Base-by-base conservation (phyloP, 345 rosid genomes). In the Acer saccharum region DNA sequence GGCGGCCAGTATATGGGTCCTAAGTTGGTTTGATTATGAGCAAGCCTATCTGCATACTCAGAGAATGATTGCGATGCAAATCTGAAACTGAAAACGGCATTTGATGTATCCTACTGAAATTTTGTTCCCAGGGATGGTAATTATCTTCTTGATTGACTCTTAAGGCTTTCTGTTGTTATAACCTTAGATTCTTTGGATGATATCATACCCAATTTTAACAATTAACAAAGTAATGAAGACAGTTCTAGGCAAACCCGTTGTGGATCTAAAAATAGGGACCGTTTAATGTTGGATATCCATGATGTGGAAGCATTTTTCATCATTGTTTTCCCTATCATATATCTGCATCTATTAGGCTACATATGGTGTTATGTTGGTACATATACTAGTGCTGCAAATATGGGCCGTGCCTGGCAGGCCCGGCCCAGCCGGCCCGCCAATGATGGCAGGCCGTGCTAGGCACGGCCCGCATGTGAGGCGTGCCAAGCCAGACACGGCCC, bases 101-200 rank as follows among this genome's bases (percentile, higher is more conserved):
- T 14, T 16, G 44, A 50, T 61, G 29, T 16, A 67, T 68, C 27
- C 69, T 52, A 41, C 57, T 46, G 10, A 11, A 54, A 72, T 69
- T 79, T 44, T 78, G 63, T 29, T 46, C 41, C 32, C 10, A 16
- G 29, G 46, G 58, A 27, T 74, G 44, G 58, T 35, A 8, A 43
- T 21, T n/a, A 29, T 58, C 65, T 25, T 48, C 65, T 25, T 48
- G 70, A 39, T 68, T 11, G 61, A 50, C 58, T 20, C 3, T 32
- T 55, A 3, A 27, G 65, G 6, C 25, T 46, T 29, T 46, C 9
- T 35, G 4, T 77, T 48, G 29, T n/a, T n/a, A 39, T 69, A 77
- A 50, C 46, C 27, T 43, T 54, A 54, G 13, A 70, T 17, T 70
- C 13, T 27, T 23, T 29, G 21, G 35, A 25, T 63, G 14, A n/a